Evolutionary conservation across 1,284 basidiomycete genomes (phyloP).

Genomic region (Ceratobasidium papillatum): DNA sequence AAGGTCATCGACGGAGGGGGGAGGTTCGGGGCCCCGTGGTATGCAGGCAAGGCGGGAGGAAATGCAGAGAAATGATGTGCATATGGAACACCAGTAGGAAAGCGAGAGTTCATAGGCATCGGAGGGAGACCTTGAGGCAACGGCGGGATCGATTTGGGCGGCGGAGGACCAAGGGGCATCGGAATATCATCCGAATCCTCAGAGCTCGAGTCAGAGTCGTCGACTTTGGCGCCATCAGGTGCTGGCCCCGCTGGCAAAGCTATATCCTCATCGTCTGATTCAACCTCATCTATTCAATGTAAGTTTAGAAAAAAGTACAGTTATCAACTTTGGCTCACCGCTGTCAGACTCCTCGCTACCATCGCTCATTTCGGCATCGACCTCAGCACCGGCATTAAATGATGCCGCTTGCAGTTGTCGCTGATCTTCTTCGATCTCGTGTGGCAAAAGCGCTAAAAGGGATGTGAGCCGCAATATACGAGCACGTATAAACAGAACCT

Average conservation of each 20-base stretch:
- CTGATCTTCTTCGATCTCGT: constrained; percentile 58
- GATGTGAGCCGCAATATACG: not conserved
- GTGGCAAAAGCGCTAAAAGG: constrained; percentile 63
- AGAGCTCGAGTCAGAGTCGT: constrained; percentile 47
- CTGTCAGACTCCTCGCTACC: constrained; percentile 36
- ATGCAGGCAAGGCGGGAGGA: constrained; percentile 45
- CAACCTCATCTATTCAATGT: constrained; percentile 47
- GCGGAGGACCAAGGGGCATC: constrained; percentile 42
- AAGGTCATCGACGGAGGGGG: constrained; percentile 44
- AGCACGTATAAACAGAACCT: constrained; percentile 51
- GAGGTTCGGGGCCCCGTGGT: constrained; percentile 20
- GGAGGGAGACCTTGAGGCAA: too few relatives aligned
- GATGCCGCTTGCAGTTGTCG: constrained; percentile 38
- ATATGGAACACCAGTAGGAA: constrained; percentile 46
- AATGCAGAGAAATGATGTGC: constrained; percentile 41
- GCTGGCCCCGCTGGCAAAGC: constrained; percentile 86
- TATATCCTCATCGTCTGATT: constrained; percentile 81
- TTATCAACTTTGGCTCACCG: not conserved
- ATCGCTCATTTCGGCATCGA: constrained; percentile 22
- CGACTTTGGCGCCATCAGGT: constrained; percentile 55
- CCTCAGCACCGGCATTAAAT: constrained; percentile 35
- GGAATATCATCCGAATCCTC: constrained; percentile 55
- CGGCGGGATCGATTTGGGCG: constrained; percentile 23
- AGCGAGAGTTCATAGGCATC: too few relatives aligned
- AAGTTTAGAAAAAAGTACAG: constrained; percentile 22